A percentile compares a stretch with the other conserved stretches of the same genome.
These are phyloP conservation scores for Corynespora cassiicola DNA, from an alignment of 2,329 filamentous ascomycete species.

Conservation along the genomic window DNA sequence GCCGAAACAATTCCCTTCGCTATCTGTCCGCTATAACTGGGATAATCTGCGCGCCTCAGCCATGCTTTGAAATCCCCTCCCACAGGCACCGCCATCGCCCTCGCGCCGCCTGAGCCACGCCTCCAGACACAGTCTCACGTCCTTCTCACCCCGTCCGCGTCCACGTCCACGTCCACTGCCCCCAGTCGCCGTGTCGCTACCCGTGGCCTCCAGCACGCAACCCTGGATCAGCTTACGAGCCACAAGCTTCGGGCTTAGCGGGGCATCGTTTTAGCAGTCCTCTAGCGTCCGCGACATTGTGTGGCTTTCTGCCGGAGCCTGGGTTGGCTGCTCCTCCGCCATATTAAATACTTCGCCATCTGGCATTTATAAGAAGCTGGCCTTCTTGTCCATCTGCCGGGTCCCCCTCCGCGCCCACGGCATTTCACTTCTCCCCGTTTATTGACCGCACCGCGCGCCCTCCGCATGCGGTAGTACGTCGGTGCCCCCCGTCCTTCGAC, in stretches of 20 bases:
- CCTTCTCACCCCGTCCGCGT: too few species aligned
- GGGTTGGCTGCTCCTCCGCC: constrained; percentile 19
- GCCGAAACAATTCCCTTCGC: constrained; percentile 4
- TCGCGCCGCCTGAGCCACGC: not conserved
- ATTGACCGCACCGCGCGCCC: constrained; percentile 3
- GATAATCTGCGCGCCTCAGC: too few species aligned
- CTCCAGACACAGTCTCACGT: too few species aligned
- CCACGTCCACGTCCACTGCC: constrained; percentile 2
- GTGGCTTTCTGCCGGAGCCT: constrained; percentile 19
- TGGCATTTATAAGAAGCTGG: constrained; percentile 37
- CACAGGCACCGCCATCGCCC: too few species aligned
- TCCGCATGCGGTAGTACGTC: constrained; percentile 13
- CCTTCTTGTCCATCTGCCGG: constrained; percentile 24
- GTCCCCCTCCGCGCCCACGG: not conserved
- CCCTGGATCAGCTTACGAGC: constrained; percentile 23
- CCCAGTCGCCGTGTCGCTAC: constrained; percentile 11
- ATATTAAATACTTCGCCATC: constrained; percentile 31
- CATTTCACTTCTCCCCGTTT: constrained; percentile 2
- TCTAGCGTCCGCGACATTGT: constrained; percentile 18
- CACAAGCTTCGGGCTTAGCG: not conserved
- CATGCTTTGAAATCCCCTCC: too few species aligned
- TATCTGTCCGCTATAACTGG: too few species aligned
- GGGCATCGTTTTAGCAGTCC: constrained; percentile 17
- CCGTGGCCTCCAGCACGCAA: constrained; percentile 16
- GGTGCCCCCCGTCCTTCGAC: constrained; percentile 11